Evolutionary conservation across 192 early-diverging fungal species (phyloP).

Genomic region (Rhizoclosmatium sp.): DNA sequence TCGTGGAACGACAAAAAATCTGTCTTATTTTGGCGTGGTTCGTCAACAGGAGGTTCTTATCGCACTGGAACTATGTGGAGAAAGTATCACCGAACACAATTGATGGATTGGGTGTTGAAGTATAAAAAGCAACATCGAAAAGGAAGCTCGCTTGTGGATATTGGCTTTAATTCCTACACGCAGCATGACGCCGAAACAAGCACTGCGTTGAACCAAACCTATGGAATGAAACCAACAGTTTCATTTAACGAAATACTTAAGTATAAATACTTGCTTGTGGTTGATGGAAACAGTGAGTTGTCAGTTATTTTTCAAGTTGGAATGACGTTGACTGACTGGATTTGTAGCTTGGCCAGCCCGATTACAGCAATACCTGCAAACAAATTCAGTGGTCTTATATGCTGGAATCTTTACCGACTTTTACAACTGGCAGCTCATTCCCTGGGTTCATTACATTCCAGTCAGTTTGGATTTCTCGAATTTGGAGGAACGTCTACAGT

Average conservation of each 20-base stretch:
- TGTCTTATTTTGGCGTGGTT: conserved; percentile 31
- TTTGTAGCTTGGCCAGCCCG: conserved; percentile 10
- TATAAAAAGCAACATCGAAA: not conserved
- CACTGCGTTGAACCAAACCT: not conserved
- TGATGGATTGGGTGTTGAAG: conserved; percentile 3
- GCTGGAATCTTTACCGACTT: conserved; percentile 27
- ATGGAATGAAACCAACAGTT: not conserved
- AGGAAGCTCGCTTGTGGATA: not conserved
- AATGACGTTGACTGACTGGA: not conserved
- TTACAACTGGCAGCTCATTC: conserved; percentile 11
- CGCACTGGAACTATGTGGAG: not conserved
- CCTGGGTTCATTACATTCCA: conserved; percentile 37
- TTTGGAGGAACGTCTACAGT: conserved; percentile 13
- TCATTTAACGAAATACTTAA: not conserved
- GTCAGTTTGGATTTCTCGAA: conserved; percentile 22
- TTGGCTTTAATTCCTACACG: not conserved
- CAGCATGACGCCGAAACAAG: not conserved
- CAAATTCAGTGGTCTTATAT: conserved; percentile 25
- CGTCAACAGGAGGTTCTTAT: conserved; percentile 15
- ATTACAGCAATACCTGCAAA: conserved; percentile 11
- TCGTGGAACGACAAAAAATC: conserved; percentile 9
- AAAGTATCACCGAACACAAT: conserved; percentile 13
- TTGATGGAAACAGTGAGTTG: conserved; percentile 16
- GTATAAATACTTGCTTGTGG: conserved; percentile 26
- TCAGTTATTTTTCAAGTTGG: too few relatives aligned